These are phyloP conservation scores for Metschnikowia matae DNA, from an alignment of 805 yeast species.

Conservation along the genomic window DNA sequence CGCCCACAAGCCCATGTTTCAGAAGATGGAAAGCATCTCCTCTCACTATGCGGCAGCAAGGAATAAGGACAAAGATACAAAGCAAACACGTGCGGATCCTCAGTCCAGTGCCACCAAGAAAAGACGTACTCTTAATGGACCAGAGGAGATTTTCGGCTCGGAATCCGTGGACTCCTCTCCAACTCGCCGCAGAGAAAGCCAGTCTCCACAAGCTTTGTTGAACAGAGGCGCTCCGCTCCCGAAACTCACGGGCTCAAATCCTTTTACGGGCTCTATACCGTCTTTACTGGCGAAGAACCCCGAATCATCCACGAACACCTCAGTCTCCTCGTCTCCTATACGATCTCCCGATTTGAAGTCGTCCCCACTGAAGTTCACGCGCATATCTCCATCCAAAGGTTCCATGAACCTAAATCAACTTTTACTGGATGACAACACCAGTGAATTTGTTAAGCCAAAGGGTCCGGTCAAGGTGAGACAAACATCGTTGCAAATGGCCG, in stretches of 20 bases:
- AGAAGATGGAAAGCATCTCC: constrained; percentile 46
- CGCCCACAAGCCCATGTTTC: constrained; percentile 31
- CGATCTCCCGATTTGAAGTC: constrained; percentile 1
- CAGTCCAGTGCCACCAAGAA: constrained; percentile 29
- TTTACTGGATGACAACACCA: constrained; percentile 19
- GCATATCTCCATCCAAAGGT: constrained; percentile 40
- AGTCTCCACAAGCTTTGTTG: not conserved
- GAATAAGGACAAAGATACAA: constrained; percentile 37
- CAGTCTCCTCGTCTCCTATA: not conserved
- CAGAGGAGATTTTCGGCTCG: constrained; percentile 29
- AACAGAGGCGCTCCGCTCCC: constrained; percentile 1
- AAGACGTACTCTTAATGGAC: constrained; percentile 38
- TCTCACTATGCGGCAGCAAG: constrained; percentile 44
- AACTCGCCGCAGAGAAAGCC: constrained; percentile 6
- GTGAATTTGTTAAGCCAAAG: constrained; percentile 23
- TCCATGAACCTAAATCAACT: constrained; percentile 34
- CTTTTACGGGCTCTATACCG: constrained; percentile 6
- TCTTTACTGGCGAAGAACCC: constrained; percentile 2
- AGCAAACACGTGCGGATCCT: constrained; percentile 5
- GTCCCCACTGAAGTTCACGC: constrained; percentile 13
- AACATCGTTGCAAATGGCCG: constrained; percentile 35
- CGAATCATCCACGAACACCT: not conserved
- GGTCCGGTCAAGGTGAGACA: constrained; percentile 23
- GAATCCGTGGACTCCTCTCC: constrained; percentile 16
- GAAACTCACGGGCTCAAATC: constrained; percentile 5